A percentile compares a stretch with the other conserved stretches of the same genome.
Conservation (phyloP, 331 rosid species). For the Prunus yedoensis region DNA sequence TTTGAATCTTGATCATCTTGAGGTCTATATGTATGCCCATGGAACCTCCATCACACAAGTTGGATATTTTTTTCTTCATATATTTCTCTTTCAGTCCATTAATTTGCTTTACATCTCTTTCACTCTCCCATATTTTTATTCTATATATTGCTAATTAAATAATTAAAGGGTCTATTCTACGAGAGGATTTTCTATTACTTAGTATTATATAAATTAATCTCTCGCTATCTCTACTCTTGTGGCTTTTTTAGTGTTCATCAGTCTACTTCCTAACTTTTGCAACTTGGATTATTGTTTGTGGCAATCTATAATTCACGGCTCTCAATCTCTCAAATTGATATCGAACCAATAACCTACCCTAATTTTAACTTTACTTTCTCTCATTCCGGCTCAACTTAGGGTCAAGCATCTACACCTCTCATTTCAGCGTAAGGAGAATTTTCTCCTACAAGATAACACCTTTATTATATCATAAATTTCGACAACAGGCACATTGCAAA, state of each 20-base stretch:
- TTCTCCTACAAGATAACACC: neutral
- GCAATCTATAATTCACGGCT: neutral
- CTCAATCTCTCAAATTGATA: neutral
- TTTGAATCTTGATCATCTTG: neutral
- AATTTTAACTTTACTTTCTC: neutral
- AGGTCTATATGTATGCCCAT: neutral
- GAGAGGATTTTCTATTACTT: neutral
- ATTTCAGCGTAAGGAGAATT: neutral
- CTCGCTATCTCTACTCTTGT: neutral
- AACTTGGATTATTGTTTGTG: neutral
- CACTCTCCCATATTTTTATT: neutral
- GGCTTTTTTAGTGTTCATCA: neutral
- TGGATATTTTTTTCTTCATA: neutral
- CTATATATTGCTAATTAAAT: neutral
- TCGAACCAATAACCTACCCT: neutral
- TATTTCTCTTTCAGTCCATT: neutral
- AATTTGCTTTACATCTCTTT: neutral
- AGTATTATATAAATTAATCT: neutral
- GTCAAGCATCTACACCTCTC: neutral
- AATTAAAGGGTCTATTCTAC: neutral
- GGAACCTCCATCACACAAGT: constrained; percentile 18
- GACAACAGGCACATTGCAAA: neutral
- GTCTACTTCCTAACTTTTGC: neutral
- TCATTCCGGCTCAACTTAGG: neutral
- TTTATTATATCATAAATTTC: neutral